These are phyloP conservation scores for Cinnamomum chago DNA, from an alignment of 164 flowering plant species.

Conservation along the genomic window DNA sequence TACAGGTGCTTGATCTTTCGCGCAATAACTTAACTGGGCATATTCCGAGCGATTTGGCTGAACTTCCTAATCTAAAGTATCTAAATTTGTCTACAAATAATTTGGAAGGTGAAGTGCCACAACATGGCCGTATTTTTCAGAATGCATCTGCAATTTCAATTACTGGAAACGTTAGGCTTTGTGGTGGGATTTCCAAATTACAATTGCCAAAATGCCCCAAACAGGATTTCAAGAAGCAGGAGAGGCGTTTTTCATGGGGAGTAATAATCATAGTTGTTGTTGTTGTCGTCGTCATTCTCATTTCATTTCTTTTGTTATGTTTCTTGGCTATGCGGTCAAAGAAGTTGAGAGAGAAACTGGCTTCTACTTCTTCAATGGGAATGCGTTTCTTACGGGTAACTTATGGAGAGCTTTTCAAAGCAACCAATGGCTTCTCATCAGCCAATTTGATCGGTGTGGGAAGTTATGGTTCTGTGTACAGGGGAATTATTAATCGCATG, in stretches of 20 bases:
- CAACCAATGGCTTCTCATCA: background rate
- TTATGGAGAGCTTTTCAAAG: background rate
- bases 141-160: slow-evolving; percentile 24
- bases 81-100: slow-evolving; percentile 35
- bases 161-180: slow-evolving; percentile 26
- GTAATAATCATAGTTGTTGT: background rate
- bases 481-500: background rate
- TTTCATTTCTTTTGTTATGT: no score
- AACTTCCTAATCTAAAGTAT: slow-evolving; percentile 2
- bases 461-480: background rate
- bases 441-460: background rate
- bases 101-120: slow-evolving; percentile 38
- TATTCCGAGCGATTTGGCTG: slow-evolving; percentile 18
- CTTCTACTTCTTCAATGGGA: background rate
- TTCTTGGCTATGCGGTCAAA: no score
- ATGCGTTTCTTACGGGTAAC: background rate
- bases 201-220: slow-evolving; percentile 22
- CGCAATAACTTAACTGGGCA: slow-evolving; percentile 26
- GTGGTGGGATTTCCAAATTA: slow-evolving; percentile 28
- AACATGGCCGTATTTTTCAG: slow-evolving; percentile 23
- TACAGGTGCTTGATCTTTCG: slow-evolving; percentile 22
- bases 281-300: background rate
- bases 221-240: background rate
- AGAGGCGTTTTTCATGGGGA: background rate
- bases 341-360: background rate